These are phyloP conservation scores for Xylaria digitata DNA, from an alignment of 2,329 filamentous ascomycete species.

Conservation along the genomic window DNA sequence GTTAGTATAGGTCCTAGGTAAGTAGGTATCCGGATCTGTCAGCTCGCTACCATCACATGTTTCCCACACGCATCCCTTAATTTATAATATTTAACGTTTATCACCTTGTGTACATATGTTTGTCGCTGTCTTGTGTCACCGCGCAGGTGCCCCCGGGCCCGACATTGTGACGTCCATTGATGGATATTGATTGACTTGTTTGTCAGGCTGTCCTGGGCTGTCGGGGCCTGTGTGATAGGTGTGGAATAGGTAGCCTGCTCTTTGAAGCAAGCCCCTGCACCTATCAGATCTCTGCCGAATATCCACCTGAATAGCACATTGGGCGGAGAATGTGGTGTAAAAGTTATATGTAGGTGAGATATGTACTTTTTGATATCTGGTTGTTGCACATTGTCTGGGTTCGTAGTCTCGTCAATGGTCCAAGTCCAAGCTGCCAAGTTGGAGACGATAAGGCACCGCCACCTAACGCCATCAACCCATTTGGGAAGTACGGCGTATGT, in stretches of 20 bases:
- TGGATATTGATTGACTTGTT: slow-evolving; percentile 1
- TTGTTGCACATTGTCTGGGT: background rate
- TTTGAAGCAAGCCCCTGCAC: background rate
- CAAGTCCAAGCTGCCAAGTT: too few relatives aligned
- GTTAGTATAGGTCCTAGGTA: too few relatives aligned
- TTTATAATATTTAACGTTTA: background rate
- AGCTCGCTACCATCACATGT: background rate
- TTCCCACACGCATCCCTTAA: background rate
- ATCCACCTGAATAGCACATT: background rate
- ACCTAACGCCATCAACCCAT: background rate
- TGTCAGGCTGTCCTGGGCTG: slow-evolving; percentile 4
- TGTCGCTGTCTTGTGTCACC: slow-evolving; percentile 12
- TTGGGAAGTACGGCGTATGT: too few relatives aligned
- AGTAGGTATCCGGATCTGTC: background rate
- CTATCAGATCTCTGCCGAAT: background rate
- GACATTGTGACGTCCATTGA: background rate
- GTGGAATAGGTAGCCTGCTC: background rate
- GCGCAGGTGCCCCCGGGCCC: background rate
- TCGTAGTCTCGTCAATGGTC: too few relatives aligned
- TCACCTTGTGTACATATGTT: background rate
- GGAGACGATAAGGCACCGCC: background rate
- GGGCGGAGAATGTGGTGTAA: background rate
- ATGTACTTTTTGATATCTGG: slow-evolving; percentile 7
- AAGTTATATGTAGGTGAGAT: background rate
- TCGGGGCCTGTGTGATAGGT: background rate